Percentiles rank a stretch among this genome's conserved stretches.
These are phyloP conservation scores for Arachnopeziza araneosa DNA, from an alignment of 2,329 filamentous ascomycete species.

Conservation along the genomic window DNA sequence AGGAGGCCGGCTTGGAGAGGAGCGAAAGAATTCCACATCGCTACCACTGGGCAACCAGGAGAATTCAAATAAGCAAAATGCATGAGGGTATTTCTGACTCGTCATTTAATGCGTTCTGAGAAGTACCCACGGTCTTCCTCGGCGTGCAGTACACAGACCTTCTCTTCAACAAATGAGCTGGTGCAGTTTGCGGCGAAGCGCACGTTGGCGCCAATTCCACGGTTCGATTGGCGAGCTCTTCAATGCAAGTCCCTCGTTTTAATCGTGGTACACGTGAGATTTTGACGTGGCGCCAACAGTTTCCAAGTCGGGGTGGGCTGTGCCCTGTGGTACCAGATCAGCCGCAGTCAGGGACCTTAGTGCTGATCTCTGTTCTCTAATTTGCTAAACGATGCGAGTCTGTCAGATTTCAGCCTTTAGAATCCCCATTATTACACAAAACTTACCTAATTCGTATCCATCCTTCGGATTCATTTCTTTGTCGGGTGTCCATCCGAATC, in stretches of 20 bases:
- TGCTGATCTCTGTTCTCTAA: background rate
- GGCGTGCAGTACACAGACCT: background rate
- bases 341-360: background rate
- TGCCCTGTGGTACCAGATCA: background rate
- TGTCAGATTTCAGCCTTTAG: background rate
- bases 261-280: background rate
- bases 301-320: too few species aligned
- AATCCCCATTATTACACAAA: background rate
- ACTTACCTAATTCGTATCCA: background rate
- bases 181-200: background rate
- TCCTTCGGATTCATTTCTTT: background rate
- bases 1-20: background rate
- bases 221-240: background rate
- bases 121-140: background rate
- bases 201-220: background rate
- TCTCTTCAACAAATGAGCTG: background rate
- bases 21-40: conserved; percentile 1
- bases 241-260: background rate
- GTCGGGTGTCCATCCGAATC: background rate
- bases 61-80: too few species aligned
- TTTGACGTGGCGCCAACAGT: background rate
- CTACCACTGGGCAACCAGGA: conserved; percentile 11
- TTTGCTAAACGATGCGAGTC: background rate
- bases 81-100: background rate
- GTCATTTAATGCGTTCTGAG: background rate